These are phyloP conservation scores for Metschnikowia picachoensis DNA, from an alignment of 805 yeast species.

Conservation along the genomic window DNA sequence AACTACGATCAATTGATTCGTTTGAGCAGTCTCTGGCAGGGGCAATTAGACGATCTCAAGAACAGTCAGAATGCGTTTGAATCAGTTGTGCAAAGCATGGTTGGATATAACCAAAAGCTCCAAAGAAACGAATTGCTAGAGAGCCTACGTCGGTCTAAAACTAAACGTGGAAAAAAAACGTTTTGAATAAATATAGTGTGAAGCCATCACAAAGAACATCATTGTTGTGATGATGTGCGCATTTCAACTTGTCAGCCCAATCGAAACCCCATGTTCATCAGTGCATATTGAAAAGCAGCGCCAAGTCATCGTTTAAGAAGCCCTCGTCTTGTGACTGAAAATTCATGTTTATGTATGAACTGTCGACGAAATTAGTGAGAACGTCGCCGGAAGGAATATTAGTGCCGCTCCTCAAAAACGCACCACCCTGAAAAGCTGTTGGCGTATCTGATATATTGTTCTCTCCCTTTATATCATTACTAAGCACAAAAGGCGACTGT, in stretches of 20 bases:
- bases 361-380: slow-evolving; percentile 38
- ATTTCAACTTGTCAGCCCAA: no score
- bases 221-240: background rate
- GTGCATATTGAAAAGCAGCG: slow-evolving; percentile 10
- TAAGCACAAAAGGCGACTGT: slow-evolving; percentile 27
- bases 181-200: slow-evolving; percentile 1
- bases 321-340: slow-evolving; percentile 24
- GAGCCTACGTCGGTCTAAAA: slow-evolving; percentile 28
- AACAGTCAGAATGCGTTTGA: slow-evolving; percentile 77
- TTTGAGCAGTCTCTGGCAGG: slow-evolving; percentile 47
- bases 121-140: slow-evolving; percentile 47
- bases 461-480: slow-evolving; percentile 3
- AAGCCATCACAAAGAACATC: background rate
- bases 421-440: slow-evolving; percentile 2
- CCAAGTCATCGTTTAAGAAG: slow-evolving; percentile 18
- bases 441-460: slow-evolving; percentile 6
- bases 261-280: background rate
- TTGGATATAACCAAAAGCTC: slow-evolving; percentile 84
- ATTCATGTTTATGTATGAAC: slow-evolving; percentile 41
- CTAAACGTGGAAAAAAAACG: slow-evolving; percentile 17
- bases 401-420: slow-evolving; percentile 6
- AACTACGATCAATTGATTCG: slow-evolving; percentile 26
- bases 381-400: slow-evolving; percentile 13
- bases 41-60: slow-evolving; percentile 44
- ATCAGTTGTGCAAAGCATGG: slow-evolving; percentile 81